These are phyloP conservation scores for Saccharomycopsis sp. DNA, from an alignment of 805 yeast genomes.

Conservation along the genomic window DNA sequence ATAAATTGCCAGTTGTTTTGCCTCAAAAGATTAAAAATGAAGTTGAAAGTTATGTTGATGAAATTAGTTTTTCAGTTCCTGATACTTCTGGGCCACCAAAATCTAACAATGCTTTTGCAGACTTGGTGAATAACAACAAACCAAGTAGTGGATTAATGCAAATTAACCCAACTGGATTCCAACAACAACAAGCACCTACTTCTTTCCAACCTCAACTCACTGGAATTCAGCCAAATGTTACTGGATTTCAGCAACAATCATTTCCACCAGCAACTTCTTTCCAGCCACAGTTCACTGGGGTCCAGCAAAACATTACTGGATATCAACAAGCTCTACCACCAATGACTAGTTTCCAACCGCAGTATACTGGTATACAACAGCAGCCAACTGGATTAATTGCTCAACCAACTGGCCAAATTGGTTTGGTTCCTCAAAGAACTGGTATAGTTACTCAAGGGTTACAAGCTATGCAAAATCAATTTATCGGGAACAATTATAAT, in stretches of 20 bases:
- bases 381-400: conserved; percentile 24
- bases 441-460: conserved; percentile 49
- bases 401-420: conserved; percentile 31
- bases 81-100: conserved; percentile 19
- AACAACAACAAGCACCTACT: too few relatives aligned
- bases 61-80: conserved; percentile 66
- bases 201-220: conserved; percentile 34
- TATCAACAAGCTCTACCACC: conserved; percentile 21
- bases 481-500: conserved; percentile 26
- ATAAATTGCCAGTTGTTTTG: conserved; percentile 62
- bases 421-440: conserved; percentile 57
- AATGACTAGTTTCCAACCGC: conserved; percentile 33
- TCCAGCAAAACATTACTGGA: conserved; percentile 29
- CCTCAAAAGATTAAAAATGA: conserved; percentile 74
- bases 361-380: conserved; percentile 38
- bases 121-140: conserved; percentile 23
- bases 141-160: conserved; percentile 19
- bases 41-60: conserved; percentile 83
- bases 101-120: conserved; percentile 36
- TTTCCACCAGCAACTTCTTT: neutral
- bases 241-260: conserved; percentile 21
- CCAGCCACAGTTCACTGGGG: conserved; percentile 26
- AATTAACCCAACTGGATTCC: conserved; percentile 17
- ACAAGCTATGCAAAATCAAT: conserved; percentile 22
- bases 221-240: conserved; percentile 25